Conservation (phyloP, 306 rosid genomes). For the Sophora flavescens region DNA sequence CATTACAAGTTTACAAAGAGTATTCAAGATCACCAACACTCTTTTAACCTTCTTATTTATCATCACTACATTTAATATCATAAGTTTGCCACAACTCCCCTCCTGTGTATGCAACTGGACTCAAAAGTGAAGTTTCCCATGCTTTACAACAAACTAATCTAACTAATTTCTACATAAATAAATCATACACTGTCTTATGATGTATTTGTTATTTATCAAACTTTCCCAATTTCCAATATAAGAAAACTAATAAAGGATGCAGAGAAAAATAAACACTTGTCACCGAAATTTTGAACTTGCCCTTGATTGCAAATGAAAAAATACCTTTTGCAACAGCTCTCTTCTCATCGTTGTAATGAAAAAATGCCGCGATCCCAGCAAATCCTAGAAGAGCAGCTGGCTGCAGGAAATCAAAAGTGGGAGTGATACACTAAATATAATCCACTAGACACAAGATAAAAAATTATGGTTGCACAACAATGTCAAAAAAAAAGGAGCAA, state of each 20-base stretch:
- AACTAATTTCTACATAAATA: not conserved
- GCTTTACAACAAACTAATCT: not conserved
- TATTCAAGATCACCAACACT: slow-evolving; percentile 5
- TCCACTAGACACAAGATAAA: not conserved
- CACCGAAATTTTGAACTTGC: slow-evolving; percentile 12
- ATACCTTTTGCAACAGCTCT: slow-evolving; percentile 85
- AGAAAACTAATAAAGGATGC: not conserved
- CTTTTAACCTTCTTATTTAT: slow-evolving; percentile 8
- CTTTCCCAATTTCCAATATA: not conserved
- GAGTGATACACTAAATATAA: slow-evolving; percentile 26
- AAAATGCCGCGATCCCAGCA: slow-evolving; percentile 71
- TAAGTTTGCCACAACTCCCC: not conserved
- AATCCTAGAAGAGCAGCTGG: slow-evolving; percentile 72
- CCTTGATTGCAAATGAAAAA: not conserved
- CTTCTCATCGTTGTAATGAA: slow-evolving; percentile 84
- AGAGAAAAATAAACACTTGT: slow-evolving; percentile 1
- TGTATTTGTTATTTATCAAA: not conserved
- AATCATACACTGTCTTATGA: not conserved
- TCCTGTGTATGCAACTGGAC: not conserved
- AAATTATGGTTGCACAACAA: not conserved
- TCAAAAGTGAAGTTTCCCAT: slow-evolving; percentile 14
- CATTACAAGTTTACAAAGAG: not conserved
- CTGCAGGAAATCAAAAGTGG: slow-evolving; percentile 54
- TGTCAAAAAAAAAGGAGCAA: not conserved
- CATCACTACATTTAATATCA: not conserved